Conservation (phyloP, 441 rosid species). For the Dalechampia spathulata region DNA sequence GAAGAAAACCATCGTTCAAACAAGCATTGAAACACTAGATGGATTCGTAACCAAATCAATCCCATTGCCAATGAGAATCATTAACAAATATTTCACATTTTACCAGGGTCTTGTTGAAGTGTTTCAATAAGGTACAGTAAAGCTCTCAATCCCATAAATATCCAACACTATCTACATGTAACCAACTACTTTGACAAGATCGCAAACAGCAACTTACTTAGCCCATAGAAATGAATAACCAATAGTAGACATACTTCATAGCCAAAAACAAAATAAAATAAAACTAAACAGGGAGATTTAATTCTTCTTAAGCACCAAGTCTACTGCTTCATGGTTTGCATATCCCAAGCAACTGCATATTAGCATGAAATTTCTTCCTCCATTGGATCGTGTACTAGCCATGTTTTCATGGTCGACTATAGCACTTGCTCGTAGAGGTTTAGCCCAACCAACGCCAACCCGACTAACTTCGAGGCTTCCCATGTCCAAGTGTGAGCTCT, state of each 20-base stretch:
- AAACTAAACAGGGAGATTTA: no score
- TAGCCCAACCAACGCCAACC: conserved; percentile 1
- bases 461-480: conserved; percentile 52
- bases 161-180: conserved; percentile 51
- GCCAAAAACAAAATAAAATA: conserved; percentile 16
- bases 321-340: conserved; percentile 15
- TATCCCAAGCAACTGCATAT: conserved; percentile 14
- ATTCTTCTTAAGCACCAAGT: conserved; percentile 24
- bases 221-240: conserved; percentile 11
- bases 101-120: background rate
- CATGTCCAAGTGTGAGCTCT: conserved; percentile 86
- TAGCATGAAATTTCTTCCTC: background rate
- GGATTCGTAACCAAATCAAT: background rate
- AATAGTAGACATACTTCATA: conserved; percentile 8
- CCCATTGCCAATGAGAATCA: no score
- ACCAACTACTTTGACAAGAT: conserved; percentile 31
- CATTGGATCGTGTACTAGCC: background rate
- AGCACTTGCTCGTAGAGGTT: conserved; percentile 5
- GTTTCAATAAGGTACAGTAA: no score
- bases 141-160: conserved; percentile 21
- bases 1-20: no score
- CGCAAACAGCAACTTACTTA: conserved; percentile 24
- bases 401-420: conserved; percentile 9
- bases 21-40: no score
- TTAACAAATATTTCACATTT: background rate